Percentiles rank a stretch among this genome's conserved stretches.
Conservation (phyloP, 2,329 filamentous ascomycete genomes). For the Stromatinia cepivora region DNA sequence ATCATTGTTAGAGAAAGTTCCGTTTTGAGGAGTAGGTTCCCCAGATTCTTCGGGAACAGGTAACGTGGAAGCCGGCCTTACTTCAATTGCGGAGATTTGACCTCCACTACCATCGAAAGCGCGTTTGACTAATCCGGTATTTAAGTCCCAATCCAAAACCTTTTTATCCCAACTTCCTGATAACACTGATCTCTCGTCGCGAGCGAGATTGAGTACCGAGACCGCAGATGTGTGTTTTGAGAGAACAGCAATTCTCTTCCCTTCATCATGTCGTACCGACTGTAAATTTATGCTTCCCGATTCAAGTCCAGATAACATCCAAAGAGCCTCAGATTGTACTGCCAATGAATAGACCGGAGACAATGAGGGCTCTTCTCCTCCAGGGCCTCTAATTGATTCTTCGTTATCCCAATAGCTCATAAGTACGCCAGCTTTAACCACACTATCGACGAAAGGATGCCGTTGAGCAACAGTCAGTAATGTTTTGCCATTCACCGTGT, state of each 20-base stretch:
- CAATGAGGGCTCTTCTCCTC: constrained; percentile 59
- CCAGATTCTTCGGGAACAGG: constrained; percentile 73
- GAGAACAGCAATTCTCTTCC: constrained; percentile 80
- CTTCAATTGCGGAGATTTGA: constrained; percentile 87
- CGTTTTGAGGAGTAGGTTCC: constrained; percentile 58
- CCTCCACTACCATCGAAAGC: constrained; percentile 75
- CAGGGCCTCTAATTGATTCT: constrained; percentile 55
- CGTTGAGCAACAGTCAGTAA: constrained; percentile 91
- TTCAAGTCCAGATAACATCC: constrained; percentile 87
- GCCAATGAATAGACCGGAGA: constrained; percentile 94
- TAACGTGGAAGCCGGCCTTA: constrained; percentile 72
- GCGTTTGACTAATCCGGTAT: constrained; percentile 75
- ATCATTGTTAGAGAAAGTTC: constrained; percentile 78
- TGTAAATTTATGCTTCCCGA: constrained; percentile 92
- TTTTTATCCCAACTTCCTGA: constrained; percentile 97
- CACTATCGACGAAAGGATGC: constrained; percentile 96
- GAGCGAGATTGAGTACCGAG: constrained; percentile 76
- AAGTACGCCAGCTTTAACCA: constrained; percentile 89
- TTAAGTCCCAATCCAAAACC: constrained; percentile 91
- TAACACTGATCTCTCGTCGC: constrained; percentile 82
- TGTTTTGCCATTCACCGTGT: constrained; percentile 92
- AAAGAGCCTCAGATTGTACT: constrained; percentile 84
- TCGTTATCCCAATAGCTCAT: constrained; percentile 99
- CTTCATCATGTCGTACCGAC: constrained; percentile 90
- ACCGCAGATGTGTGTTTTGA: constrained; percentile 88